Percentiles rank a stretch among this genome's conserved stretches.
These are phyloP conservation scores for Verticillium nubilum DNA, from an alignment of 2,329 filamentous ascomycete genomes.

Conservation along the genomic window DNA sequence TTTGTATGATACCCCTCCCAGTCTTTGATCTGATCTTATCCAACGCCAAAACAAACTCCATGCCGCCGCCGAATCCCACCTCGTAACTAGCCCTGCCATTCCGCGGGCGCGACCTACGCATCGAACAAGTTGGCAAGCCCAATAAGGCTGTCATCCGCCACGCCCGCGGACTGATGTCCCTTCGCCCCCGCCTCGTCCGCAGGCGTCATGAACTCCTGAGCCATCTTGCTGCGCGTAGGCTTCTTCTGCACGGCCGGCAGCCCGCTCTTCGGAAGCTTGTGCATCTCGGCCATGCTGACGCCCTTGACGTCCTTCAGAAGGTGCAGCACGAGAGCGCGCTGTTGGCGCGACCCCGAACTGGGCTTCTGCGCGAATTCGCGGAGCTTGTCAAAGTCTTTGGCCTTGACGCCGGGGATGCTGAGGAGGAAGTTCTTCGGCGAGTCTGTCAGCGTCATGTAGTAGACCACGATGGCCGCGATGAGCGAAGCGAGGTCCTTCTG, in stretches of 20 bases:
- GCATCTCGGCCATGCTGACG: slow-evolving; percentile 88
- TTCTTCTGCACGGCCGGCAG: slow-evolving; percentile 34
- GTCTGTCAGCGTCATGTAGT: slow-evolving; percentile 63
- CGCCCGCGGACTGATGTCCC: slow-evolving; percentile 50
- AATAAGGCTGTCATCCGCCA: slow-evolving; percentile 40
- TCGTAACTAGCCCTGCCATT: background rate
- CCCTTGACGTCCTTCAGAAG: slow-evolving; percentile 82
- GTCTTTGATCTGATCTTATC: background rate
- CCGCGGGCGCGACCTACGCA: slow-evolving; percentile 13
- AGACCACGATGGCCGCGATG: slow-evolving; percentile 77
- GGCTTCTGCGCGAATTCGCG: slow-evolving; percentile 55
- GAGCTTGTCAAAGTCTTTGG: slow-evolving; percentile 60
- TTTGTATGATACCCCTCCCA: background rate
- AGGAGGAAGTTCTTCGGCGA: slow-evolving; percentile 74
- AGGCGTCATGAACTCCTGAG: slow-evolving; percentile 59
- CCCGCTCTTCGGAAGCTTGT: slow-evolving; percentile 63
- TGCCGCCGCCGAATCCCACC: background rate
- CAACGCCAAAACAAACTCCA: background rate
- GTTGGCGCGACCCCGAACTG: slow-evolving; percentile 61
- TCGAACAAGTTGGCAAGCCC: slow-evolving; percentile 50
- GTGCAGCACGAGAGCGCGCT: slow-evolving; percentile 77
- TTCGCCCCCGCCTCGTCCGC: slow-evolving; percentile 39
- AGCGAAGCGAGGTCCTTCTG: slow-evolving; percentile 87
- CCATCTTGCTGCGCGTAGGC: slow-evolving; percentile 51
- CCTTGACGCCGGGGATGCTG: slow-evolving; percentile 70